Evolutionary conservation across 495 filamentous ascomycete species (phyloP).

Genomic region (Trichodelitschia bisporula): DNA sequence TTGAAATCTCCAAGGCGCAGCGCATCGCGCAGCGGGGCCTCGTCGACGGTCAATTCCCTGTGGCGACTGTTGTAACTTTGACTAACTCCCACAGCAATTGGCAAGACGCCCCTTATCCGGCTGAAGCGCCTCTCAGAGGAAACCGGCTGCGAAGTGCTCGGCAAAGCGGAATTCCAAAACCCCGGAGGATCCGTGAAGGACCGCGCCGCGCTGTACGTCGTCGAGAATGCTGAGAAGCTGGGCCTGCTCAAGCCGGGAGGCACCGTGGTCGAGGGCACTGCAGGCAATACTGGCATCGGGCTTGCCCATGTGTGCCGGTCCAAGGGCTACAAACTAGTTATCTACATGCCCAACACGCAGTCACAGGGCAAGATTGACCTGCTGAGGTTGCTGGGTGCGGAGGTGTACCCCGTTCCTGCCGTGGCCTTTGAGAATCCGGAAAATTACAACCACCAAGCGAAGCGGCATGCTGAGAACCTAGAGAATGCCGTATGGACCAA

Average conservation of each 20-base stretch:
- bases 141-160: constrained; percentile 83
- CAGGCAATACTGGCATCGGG: constrained; percentile 94
- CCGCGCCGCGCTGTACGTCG: constrained; percentile 80
- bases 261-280: constrained; percentile 89
- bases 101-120: constrained; percentile 85
- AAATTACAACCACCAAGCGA: constrained; percentile 95
- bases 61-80: constrained; percentile 5
- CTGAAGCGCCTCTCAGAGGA: constrained; percentile 70
- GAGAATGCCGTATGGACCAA: constrained; percentile 96
- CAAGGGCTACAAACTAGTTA: constrained; percentile 81
- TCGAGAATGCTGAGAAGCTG: constrained; percentile 76
- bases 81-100: constrained; percentile 46
- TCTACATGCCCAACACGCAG: constrained; percentile 99
- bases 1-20: constrained; percentile 58
- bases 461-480: constrained; percentile 57
- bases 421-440: constrained; percentile 89
- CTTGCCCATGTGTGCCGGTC: constrained; percentile 89
- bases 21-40: constrained; percentile 52
- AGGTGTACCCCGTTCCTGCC: constrained; percentile 92
- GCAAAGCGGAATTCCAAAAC: constrained; percentile 98
- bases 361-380: constrained; percentile 95
- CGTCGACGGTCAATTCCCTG: constrained; percentile 43
- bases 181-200: constrained; percentile 93
- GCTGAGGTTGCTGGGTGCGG: constrained; percentile 73
- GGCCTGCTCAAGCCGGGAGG: constrained; percentile 64